These are phyloP conservation scores for Phytopythium sindhum DNA, from an alignment of 352 stramenopile genomes.

Conservation along the genomic window DNA sequence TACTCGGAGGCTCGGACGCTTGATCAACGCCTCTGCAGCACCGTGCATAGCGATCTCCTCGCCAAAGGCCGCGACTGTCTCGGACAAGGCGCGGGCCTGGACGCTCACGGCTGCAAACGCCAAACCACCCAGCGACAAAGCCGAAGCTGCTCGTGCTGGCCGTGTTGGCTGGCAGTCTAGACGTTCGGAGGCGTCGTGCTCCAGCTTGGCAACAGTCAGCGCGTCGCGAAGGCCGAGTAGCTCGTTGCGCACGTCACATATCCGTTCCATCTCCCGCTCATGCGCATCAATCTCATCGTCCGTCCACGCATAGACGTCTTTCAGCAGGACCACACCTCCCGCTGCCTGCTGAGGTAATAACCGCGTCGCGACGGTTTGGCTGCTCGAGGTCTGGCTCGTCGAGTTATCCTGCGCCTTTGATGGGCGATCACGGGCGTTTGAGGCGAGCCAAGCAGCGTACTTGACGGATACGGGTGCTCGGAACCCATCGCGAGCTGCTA, in stretches of 20 bases:
- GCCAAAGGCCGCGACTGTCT: conserved; percentile 18
- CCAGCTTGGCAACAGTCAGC: conserved; percentile 19
- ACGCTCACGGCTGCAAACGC: conserved; percentile 1
- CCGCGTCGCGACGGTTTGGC: neutral
- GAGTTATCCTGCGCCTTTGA: neutral
- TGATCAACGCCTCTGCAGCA: conserved; percentile 40
- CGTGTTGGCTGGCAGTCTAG: neutral
- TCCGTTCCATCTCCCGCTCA: conserved; percentile 36
- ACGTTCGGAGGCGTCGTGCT: conserved; percentile 1
- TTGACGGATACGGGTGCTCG: neutral
- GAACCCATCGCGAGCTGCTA: neutral
- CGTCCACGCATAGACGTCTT: conserved; percentile 39
- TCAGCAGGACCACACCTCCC: conserved; percentile 12
- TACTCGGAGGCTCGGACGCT: conserved; percentile 29
- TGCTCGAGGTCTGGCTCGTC: neutral
- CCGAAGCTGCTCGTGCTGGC: neutral
- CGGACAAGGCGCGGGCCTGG: conserved; percentile 17
- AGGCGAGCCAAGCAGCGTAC: neutral
- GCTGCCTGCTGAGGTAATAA: neutral
- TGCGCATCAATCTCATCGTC: conserved; percentile 46
- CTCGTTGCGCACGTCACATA: conserved; percentile 35
- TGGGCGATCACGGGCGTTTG: neutral
- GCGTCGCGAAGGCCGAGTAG: conserved; percentile 27
- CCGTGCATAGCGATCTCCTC: conserved; percentile 46
- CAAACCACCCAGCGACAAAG: neutral